phyloP scores from a whole-genome alignment of 2,329 filamentous ascomycete species.

The Nothophaeocryptopus gaeumannii region DNA sequence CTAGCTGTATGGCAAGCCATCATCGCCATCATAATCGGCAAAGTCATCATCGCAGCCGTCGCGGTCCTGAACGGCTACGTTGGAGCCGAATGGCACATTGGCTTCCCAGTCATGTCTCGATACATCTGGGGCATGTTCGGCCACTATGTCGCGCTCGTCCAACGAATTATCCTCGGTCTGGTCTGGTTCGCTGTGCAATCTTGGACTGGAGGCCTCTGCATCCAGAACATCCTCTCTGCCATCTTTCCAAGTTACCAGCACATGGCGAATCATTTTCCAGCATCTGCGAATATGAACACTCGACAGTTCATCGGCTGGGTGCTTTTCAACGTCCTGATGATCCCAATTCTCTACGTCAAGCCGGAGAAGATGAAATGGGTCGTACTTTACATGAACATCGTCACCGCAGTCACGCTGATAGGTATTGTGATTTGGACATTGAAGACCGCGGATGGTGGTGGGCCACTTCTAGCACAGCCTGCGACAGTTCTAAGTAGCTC shows the following conservation, averaged over 20 bases:
- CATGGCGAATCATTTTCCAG: constrained; percentile 53
- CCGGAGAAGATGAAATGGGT: constrained; percentile 42
- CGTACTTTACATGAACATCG: constrained; percentile 44
- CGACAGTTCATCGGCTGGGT: constrained; percentile 46
- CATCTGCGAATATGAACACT: constrained; percentile 45
- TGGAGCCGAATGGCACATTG: constrained; percentile 50
- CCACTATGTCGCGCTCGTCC: constrained; percentile 54
- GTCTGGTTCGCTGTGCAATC: constrained; percentile 60
- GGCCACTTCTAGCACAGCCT: constrained; percentile 31
- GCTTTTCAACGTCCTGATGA: constrained; percentile 46
- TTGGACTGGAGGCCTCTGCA: constrained; percentile 58
- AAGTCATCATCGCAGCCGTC: constrained; percentile 53
- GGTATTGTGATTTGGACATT: constrained; percentile 59
- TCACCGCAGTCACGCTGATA: constrained; percentile 49
- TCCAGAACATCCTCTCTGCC: constrained; percentile 51
- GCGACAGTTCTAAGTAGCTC: constrained; percentile 34
- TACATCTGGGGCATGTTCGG: constrained; percentile 57
- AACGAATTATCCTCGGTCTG: constrained; percentile 50
- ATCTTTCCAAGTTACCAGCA: constrained; percentile 58
- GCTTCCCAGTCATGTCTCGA: constrained; percentile 55
- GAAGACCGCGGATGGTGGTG: constrained; percentile 53
- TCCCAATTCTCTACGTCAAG: constrained; percentile 45
- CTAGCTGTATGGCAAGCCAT: constrained; percentile 44
- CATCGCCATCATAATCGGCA: constrained; percentile 41
- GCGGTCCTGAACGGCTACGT: constrained; percentile 55